Evolutionary conservation across 73 alveolate genomes (phyloP).

Genomic region (Stentor coeruleus): DNA sequence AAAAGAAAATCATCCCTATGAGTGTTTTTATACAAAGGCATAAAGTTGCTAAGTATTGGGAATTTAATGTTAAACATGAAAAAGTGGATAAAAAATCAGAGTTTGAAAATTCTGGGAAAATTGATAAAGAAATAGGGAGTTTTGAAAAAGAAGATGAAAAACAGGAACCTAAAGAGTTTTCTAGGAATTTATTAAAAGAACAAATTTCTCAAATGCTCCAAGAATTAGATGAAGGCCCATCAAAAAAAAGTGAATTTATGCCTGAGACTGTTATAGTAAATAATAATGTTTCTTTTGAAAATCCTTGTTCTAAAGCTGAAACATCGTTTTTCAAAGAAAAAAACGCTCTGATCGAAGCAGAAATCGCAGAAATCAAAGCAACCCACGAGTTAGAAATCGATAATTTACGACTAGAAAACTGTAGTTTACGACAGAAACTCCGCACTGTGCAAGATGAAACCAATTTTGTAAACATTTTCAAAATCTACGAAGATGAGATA

Average conservation of each 20-base stretch:
- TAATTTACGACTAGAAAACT: neutral
- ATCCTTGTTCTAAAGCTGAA: neutral
- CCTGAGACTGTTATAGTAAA: neutral
- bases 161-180: too few species aligned
- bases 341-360: neutral
- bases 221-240: neutral
- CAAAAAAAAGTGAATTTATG: neutral
- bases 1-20: too few species aligned
- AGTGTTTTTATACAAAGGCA: neutral
- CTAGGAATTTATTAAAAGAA: neutral
- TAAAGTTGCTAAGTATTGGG: neutral
- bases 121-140: too few species aligned
- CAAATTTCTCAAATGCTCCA: constrained; percentile 2
- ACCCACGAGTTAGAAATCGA: constrained; percentile 10
- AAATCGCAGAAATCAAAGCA: neutral
- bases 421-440: neutral
- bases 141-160: too few species aligned
- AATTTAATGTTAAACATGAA: neutral
- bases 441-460: neutral
- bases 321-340: neutral
- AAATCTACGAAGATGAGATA: neutral
- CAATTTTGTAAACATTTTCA: neutral
- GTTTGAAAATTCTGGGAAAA: too few species aligned
- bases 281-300: neutral
- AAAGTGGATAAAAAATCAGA: neutral